These are phyloP conservation scores for Arthrobotrys iridis DNA, from an alignment of 2,329 filamentous ascomycete species.

Conservation along the genomic window DNA sequence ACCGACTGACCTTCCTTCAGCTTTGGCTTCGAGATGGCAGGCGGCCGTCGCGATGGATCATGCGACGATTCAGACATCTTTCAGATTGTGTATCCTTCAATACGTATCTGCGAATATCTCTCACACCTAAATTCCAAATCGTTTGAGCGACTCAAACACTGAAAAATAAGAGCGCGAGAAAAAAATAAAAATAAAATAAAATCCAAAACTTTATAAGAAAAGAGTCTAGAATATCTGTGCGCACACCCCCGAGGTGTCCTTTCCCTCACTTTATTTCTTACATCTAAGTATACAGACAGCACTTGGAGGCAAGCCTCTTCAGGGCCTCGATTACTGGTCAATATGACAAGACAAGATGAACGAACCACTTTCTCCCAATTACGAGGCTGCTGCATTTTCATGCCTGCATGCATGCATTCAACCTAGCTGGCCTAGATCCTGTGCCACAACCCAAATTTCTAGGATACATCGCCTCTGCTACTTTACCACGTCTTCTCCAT, in stretches of 20 bases:
- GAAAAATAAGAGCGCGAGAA: background rate
- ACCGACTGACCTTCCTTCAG: slow-evolving; percentile 16
- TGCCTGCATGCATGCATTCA: slow-evolving; percentile 10
- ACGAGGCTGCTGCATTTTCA: slow-evolving; percentile 14
- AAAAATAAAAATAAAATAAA: background rate
- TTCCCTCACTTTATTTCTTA: too few species aligned
- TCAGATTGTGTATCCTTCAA: background rate
- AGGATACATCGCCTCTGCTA: slow-evolving; percentile 3
- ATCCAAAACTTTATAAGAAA: too few species aligned
- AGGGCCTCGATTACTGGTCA: too few species aligned
- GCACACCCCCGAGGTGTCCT: too few species aligned
- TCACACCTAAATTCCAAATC: slow-evolving; percentile 4
- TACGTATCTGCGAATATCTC: background rate
- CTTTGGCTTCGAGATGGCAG: slow-evolving; percentile 16
- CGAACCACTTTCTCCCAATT: slow-evolving; percentile 15
- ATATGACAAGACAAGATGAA: too few species aligned
- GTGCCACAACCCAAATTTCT: slow-evolving; percentile 8
- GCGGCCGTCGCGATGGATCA: slow-evolving; percentile 10
- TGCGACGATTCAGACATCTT: slow-evolving; percentile 10
- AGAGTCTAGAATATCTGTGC: slow-evolving; percentile 11
- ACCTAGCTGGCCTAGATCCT: slow-evolving; percentile 15
- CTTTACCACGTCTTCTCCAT: too few species aligned
- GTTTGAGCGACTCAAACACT: too few species aligned
- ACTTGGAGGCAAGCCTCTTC: too few species aligned
- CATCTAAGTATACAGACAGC: too few species aligned